phyloP scores from a whole-genome alignment of 139 green algal species.

The Chlorella sp. region DNA sequence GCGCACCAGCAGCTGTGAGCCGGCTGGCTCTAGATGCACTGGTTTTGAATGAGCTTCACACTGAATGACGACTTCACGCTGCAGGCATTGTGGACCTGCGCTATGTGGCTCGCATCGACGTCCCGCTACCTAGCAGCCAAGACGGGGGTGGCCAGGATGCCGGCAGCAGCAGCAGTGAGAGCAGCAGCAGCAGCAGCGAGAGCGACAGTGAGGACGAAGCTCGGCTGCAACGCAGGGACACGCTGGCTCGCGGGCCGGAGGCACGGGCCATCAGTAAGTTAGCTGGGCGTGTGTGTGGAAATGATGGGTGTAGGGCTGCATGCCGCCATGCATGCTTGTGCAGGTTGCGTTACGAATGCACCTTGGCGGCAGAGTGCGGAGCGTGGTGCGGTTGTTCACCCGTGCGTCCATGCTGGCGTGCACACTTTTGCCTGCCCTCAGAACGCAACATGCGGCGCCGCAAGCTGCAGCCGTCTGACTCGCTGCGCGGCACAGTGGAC shows the following conservation, averaged over 20 bases:
- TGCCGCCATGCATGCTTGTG: no score
- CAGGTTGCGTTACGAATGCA: no score
- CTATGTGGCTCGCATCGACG: not conserved
- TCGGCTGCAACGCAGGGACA: not conserved
- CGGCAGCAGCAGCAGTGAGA: not conserved
- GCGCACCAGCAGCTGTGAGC: no score
- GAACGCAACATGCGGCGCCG: not conserved
- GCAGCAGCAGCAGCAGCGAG: not conserved
- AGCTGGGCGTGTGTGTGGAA: not conserved
- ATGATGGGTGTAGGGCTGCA: no score
- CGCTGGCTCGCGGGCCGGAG: conserved; percentile 1
- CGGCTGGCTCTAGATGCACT: no score
- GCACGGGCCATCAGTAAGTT: not conserved
- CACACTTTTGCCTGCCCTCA: not conserved
- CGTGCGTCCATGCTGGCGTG: no score
- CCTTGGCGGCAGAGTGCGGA: no score
- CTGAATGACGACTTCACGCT: not conserved
- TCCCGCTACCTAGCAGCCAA: not conserved
- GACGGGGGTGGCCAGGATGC: not conserved
- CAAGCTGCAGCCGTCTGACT: conserved; percentile 7
- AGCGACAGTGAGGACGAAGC: not conserved
- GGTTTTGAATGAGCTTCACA: no score
- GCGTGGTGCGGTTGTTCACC: no score
- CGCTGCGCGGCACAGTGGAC: conserved; percentile 2
- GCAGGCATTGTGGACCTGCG: conserved; percentile 25